Conservation (phyloP, 176 grass and related monocot genomes). For the Oryza coarctata region DNA sequence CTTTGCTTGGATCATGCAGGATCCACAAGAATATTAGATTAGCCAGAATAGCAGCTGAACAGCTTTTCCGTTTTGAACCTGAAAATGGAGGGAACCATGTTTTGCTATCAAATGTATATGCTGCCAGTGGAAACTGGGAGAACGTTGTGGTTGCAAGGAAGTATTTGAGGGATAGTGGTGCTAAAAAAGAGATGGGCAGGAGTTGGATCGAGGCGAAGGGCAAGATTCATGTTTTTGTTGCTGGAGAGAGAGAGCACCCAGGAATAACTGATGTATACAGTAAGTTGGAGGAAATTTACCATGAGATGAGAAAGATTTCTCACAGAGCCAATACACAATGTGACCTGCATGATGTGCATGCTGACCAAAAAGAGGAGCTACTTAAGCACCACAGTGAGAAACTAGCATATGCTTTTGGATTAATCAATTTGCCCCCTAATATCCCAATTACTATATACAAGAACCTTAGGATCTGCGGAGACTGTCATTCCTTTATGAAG, state of each 20-base stretch:
- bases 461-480: conserved; percentile 50
- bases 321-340: conserved; percentile 30
- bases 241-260: conserved; percentile 39
- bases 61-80: conserved; percentile 73
- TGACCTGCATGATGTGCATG: conserved; percentile 51
- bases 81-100: conserved; percentile 62
- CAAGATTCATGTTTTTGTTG: conserved; percentile 41
- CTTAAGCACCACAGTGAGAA: conserved; percentile 48
- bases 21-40: conserved; percentile 42
- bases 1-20: conserved; percentile 64
- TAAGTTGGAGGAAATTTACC: conserved; percentile 45
- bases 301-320: conserved; percentile 24
- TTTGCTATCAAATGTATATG: conserved; percentile 75
- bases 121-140: conserved; percentile 53
- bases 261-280: conserved; percentile 33
- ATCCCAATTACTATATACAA: conserved; percentile 51
- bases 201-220: conserved; percentile 64
- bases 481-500: conserved; percentile 53
- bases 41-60: conserved; percentile 53
- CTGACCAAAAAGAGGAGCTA: conserved; percentile 47
- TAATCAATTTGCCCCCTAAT: conserved; percentile 41
- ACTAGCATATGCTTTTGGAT: conserved; percentile 47
- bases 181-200: conserved; percentile 57
- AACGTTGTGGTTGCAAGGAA: conserved; percentile 52
- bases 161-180: conserved; percentile 52